Conservation (phyloP, 2,329 filamentous ascomycete species). For the Leptographium galeiforme region DNA sequence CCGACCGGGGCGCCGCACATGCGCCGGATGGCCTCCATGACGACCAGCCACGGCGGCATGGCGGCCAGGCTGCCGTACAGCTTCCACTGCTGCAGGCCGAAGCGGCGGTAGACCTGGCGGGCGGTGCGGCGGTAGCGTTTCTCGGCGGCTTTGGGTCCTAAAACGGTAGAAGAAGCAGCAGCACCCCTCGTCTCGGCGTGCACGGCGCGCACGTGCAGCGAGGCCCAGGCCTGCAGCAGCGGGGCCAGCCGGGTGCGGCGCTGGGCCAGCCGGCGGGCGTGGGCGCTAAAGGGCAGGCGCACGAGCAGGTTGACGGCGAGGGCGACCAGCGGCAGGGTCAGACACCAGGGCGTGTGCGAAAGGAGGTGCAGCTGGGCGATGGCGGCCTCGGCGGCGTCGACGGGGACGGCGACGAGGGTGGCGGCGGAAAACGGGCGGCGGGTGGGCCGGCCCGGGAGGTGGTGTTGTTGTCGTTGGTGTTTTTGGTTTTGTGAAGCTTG, state of each 20-base stretch:
- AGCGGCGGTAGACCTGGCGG: conserved; percentile 16
- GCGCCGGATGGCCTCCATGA: conserved; percentile 36
- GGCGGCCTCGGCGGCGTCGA: conserved; percentile 27
- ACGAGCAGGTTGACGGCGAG: conserved; percentile 22
- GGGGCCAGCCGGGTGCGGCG: conserved; percentile 17
- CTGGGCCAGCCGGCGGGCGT: conserved; percentile 20
- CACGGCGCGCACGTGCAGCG: conserved; percentile 14
- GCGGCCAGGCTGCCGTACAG: conserved; percentile 23
- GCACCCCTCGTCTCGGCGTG: background rate
- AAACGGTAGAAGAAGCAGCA: too few species aligned
- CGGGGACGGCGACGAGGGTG: conserved; percentile 5
- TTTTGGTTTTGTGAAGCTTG: too few species aligned
- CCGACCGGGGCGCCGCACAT: conserved; percentile 28
- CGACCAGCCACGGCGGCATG: conserved; percentile 35
- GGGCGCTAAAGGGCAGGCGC: conserved; percentile 32
- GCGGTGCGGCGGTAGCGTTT: conserved; percentile 14
- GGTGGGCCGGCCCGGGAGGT: background rate
- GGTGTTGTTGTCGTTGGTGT: too few species aligned
- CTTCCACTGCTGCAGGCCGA: conserved; percentile 35
- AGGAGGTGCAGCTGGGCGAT: conserved; percentile 29
- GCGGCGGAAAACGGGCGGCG: background rate
- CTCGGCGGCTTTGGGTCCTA: conserved; percentile 4
- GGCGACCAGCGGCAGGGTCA: conserved; percentile 39
- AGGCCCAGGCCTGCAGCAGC: conserved; percentile 22
- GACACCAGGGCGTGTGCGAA: conserved; percentile 37